Conservation (phyloP, 2,329 filamentous ascomycete species). For the Exophiala xenobiotica region DNA sequence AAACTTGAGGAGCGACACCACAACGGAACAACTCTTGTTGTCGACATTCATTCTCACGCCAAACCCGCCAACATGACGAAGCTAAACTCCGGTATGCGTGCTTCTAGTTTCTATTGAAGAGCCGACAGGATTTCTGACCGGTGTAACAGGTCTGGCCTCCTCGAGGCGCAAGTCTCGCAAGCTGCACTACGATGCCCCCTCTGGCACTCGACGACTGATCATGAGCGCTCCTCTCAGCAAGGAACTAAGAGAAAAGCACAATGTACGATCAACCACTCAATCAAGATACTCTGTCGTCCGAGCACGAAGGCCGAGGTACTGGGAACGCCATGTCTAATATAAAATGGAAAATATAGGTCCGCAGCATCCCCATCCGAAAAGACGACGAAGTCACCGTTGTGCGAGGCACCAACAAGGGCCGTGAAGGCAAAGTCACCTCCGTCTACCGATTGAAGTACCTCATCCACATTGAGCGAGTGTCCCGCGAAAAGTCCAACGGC, state of each 20-base stretch:
- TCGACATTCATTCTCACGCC: slow-evolving; percentile 16
- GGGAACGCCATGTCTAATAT: too few relatives aligned
- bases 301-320: too few relatives aligned
- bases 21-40: slow-evolving; percentile 1
- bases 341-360: slow-evolving; percentile 65
- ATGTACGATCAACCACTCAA: too few relatives aligned
- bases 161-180: slow-evolving; percentile 99
- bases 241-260: slow-evolving; percentile 99
- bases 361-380: slow-evolving; percentile 95
- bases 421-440: slow-evolving; percentile 95
- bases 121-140: background rate
- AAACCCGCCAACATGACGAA: slow-evolving; percentile 26
- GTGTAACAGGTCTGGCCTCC: slow-evolving; percentile 52
- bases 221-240: slow-evolving; percentile 96
- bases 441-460: slow-evolving; percentile 99
- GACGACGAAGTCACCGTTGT: slow-evolving; percentile 93
- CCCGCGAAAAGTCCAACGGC: slow-evolving; percentile 95
- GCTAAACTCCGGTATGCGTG: slow-evolving; percentile 20
- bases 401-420: slow-evolving; percentile 93
- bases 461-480: slow-evolving; percentile 94
- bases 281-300: too few relatives aligned
- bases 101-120: background rate
- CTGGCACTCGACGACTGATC: slow-evolving; percentile 89
- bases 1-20: slow-evolving; percentile 2
- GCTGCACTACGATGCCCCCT: slow-evolving; percentile 95